Evolutionary conservation across 169 alveolate species (phyloP), one percentile per base, ranked within the genome.

Genomic region (Besnoitia besnoiti): DNA sequence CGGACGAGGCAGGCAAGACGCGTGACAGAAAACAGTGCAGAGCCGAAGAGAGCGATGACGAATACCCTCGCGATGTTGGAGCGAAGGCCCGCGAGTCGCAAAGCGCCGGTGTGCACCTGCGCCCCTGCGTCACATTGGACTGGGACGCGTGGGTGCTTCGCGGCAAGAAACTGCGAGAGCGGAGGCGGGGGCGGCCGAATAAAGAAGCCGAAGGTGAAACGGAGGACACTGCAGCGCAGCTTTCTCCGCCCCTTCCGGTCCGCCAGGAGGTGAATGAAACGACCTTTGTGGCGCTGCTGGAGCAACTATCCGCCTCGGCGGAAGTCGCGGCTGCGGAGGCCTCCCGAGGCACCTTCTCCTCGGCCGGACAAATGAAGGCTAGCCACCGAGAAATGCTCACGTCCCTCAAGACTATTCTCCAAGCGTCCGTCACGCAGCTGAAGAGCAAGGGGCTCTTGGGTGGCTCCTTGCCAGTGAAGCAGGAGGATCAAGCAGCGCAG

Each of bases 321-420:
- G 82, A 73, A 1, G 46, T 12, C 10, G 82, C 46, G 8, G 46
- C 47, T 73, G 39, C 8, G 19, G 47, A n/a, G 16, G 82, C 44
- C 10, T 27, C 39, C n/a, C 47, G 82, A 37, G 82, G 47, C 12
- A 30, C 47, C 24, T 73, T 73, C n/a, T 73, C 82, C 24, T 73
- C 82, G 16, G 82, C 82, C n/a, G 12, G 47, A 16, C 82, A 73
- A 42, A 73, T 73, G 82, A 73, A 73, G 82, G 82, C 82, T 0
- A 73, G 82, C n/a, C 82, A 73, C 82, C 16, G n/a, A 73, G 82
- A 73, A 30, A 73, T 73, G 82, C 82, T 73, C 24, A 10, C n/a
- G 82, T 39, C 82, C 10, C 39, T 73, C n/a, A 73, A 73, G 46
- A 73, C 82, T 1, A 7, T 73, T 7, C 82, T 73, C 44, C 82